Percentiles rank a stretch among this genome's conserved stretches.
These are phyloP conservation scores for Oemleria cerasiformis DNA, from an alignment of 306 rosid genomes.

Conservation along the genomic window DNA sequence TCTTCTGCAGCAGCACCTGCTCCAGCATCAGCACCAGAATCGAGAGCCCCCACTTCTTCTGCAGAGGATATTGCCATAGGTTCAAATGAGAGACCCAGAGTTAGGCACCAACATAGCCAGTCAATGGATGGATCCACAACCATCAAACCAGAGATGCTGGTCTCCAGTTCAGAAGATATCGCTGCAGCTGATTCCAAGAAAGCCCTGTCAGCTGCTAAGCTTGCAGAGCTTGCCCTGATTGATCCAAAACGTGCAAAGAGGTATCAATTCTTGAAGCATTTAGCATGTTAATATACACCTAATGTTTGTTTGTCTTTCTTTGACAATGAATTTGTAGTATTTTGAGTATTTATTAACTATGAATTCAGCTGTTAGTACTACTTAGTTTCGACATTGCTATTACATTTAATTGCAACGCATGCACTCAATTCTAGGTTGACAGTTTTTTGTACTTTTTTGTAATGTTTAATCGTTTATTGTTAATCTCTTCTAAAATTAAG, in stretches of 20 bases:
- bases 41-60: conserved; percentile 38
- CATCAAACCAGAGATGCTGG: conserved; percentile 77
- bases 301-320: neutral
- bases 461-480: neutral
- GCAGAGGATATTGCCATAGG: conserved; percentile 41
- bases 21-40: conserved; percentile 16
- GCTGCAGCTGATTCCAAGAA: conserved; percentile 72
- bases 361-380: neutral
- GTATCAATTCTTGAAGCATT: conserved; percentile 31
- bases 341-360: neutral
- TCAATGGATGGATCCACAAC: conserved; percentile 94
- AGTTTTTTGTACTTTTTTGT: neutral
- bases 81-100: conserved; percentile 68
- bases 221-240: conserved; percentile 82
- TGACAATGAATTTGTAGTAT: neutral
- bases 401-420: neutral
- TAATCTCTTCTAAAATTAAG: neutral
- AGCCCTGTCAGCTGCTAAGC: conserved; percentile 84
- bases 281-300: neutral
- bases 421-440: neutral
- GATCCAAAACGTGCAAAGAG: conserved; percentile 98
- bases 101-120: conserved; percentile 94
- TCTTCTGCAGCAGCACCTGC: conserved; percentile 27
- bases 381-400: neutral
- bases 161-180: conserved; percentile 66